Evolutionary conservation across 1,284 basidiomycete genomes (phyloP), one percentile per base, ranked within the genome.

Genomic region (Ustilago hordei): DNA sequence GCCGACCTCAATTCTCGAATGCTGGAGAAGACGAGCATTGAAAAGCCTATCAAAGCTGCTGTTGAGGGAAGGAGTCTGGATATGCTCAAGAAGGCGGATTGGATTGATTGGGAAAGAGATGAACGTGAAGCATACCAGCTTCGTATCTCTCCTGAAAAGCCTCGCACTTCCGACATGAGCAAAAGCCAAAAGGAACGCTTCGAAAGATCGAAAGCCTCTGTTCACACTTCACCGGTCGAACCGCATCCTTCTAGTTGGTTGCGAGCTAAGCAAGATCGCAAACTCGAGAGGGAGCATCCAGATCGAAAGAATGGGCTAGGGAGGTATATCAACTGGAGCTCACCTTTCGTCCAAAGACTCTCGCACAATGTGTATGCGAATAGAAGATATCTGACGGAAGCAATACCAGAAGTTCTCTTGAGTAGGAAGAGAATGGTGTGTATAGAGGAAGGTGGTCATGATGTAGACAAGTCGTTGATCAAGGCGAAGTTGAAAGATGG

Each of bases 301-400:
- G 75, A 78, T 13, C 67, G 71, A 50, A 50, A 54, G 43, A 48
- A 64, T 15, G 71, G 71, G 1, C 57, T 78, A 35, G 75, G 75
- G 3, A 19, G 45, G 7, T 78, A 57, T 56, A 74, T 78, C 35
- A 47, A 69, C 45, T 78, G 75, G 75, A 70, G 41, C 5, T 74
- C 71, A 15, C 71, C 75, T 1, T 64, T 74, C 53, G 60, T 78
- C 0, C 75, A 78, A 28, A 60, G 71, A 15, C 68, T 74, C 4
- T 70, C 71, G 56, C 71, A 69, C 43, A 74, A 71, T 45, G 54
- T 70, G 2, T 64, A 58, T 19, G 71, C 67, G 7, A 78, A 78
- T 13, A 47, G 71, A 15, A 39, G 75, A 3, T 78, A 78, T 36
- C 57, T 78, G 35, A 56, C 9, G 15, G 71, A 74, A 23, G 68